Conservation (phyloP, 2,329 filamentous ascomycete genomes). For the Paecilomyces fulvus region DNA sequence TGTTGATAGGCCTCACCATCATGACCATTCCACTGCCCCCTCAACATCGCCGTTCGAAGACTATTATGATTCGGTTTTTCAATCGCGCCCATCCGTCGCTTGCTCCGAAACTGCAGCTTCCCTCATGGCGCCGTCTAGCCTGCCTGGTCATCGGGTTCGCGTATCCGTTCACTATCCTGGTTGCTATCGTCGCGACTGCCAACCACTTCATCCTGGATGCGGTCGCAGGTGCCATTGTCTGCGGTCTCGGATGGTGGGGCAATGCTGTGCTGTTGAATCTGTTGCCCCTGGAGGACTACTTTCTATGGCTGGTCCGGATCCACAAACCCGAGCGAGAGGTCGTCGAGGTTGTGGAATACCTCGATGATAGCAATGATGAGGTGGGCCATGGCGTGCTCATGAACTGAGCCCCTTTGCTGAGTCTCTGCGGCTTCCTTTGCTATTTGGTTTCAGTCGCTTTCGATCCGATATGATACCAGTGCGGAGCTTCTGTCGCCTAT, state of each 20-base stretch:
- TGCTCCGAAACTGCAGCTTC: constrained; percentile 27
- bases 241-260: constrained; percentile 53
- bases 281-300: constrained; percentile 59
- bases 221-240: constrained; percentile 58
- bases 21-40: constrained; percentile 55
- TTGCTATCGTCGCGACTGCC: constrained; percentile 62
- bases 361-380: constrained; percentile 14
- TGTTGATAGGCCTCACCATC: constrained; percentile 63
- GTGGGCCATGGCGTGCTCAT: constrained; percentile 8
- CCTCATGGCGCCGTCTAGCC: constrained; percentile 43
- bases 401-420: constrained; percentile 1
- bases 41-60: constrained; percentile 39
- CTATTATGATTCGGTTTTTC: constrained; percentile 24
- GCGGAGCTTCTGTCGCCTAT: background rate
- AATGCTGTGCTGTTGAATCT: constrained; percentile 53
- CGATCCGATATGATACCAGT: background rate
- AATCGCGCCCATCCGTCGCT: constrained; percentile 11
- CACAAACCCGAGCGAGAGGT: constrained; percentile 49
- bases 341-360: constrained; percentile 10
- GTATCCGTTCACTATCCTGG: constrained; percentile 58
- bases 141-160: constrained; percentile 48
- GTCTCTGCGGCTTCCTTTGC: too few species aligned
- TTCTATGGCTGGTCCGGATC: constrained; percentile 54
- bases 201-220: constrained; percentile 68
- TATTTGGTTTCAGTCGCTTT: background rate